phyloP scores from a whole-genome alignment of 225 moss, liverwort and hornwort genomes.

The Marchantia polymorpha region DNA sequence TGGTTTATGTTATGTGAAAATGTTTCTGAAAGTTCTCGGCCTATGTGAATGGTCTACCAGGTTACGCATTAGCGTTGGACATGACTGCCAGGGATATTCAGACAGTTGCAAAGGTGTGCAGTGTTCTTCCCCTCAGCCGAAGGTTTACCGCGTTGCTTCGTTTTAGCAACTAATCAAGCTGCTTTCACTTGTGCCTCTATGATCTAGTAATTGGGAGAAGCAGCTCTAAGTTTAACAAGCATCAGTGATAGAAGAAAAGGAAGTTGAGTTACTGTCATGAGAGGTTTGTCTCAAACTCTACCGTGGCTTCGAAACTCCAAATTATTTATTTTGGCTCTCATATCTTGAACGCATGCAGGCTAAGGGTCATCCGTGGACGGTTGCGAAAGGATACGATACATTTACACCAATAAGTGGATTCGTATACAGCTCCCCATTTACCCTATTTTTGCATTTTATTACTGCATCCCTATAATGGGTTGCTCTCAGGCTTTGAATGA shows the following conservation, averaged over 20 bases:
- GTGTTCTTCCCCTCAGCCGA: neutral
- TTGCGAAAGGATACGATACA: slow-evolving; percentile 87
- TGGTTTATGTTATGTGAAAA: neutral
- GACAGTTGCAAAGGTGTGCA: slow-evolving; percentile 68
- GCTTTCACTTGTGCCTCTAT: too few species aligned
- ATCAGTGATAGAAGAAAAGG: neutral
- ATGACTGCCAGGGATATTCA: slow-evolving; percentile 90
- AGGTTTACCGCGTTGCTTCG: neutral
- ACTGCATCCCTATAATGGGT: neutral
- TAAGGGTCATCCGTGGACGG: slow-evolving; percentile 87
- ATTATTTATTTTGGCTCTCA: neutral
- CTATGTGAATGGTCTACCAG: slow-evolving; percentile 36
- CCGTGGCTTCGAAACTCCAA: too few species aligned
- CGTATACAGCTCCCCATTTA: slow-evolving; percentile 37
- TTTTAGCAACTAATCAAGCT: neutral
- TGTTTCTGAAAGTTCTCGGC: neutral
- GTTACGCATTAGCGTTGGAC: slow-evolving; percentile 82
- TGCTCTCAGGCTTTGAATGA: neutral
- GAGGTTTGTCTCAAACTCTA: neutral
- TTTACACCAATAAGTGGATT: slow-evolving; percentile 88
- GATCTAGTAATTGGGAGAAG: too few species aligned
- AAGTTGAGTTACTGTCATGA: neutral
- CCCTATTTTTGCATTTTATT: neutral
- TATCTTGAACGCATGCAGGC: slow-evolving; percentile 43
- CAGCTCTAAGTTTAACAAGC: too few species aligned